Evolutionary conservation across 192 early-diverging fungal species (phyloP), one percentile per base, ranked within the genome.

Genomic region (Gonapodya sp.): DNA sequence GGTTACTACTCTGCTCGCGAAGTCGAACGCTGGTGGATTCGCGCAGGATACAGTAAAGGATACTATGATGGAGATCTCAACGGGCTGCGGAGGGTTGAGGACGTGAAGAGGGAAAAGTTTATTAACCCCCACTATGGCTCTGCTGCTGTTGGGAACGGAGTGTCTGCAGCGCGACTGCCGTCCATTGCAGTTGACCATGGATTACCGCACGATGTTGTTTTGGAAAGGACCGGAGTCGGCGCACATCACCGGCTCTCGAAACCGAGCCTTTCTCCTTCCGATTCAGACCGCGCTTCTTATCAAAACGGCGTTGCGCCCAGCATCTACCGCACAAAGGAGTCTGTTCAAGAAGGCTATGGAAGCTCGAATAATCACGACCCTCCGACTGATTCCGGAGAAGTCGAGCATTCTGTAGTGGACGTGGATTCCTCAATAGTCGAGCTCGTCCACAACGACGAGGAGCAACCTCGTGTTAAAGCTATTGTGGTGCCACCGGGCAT

Each of bases 1-100:
- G 75, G 75, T 2, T 18, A 77, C 75, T 18, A 32, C 30, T 32
- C 75, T 14, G 30, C 30, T 2, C 30, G 30, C 18, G 75, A 77
- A 16, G 75, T 34, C 30, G 75, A 77, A 31, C 75, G 75, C 30
- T 77, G 75, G 75, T 18, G 30, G 75, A 34, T 34, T 77, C 75
- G 18, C 30, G 75, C 75, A 16, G 75, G 34, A 2, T 32, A 34
- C 75, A 33, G 8, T 16, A 77, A 32, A 8, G 75, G 75, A 8
- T 34, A 32, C 18, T 18, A 77, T 8, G 75, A 34, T 33, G 75
- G 75, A 16, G 75, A 18, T 33, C 8, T 77, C 31, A 16, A 18
- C 18, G 75, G 75, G 34, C 30, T 77, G 16, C 8, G 75, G 30
- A 18, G 30, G 75, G 18, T 34, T 33, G 75, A 18, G 8, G 75